Conservation (phyloP, 106 monocot species). For the Apostasia shenzhenica region DNA sequence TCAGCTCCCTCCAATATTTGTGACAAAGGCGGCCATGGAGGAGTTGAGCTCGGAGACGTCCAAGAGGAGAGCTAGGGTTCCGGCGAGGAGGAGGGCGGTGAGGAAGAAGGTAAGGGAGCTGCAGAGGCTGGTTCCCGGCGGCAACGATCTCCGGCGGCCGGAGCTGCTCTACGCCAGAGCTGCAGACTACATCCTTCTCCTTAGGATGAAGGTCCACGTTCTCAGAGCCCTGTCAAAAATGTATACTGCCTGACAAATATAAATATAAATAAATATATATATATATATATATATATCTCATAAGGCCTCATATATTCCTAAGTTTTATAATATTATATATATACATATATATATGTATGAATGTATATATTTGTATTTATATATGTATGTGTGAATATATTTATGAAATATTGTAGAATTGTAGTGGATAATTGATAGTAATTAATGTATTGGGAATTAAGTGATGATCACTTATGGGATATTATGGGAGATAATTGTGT, state of each 20-base stretch:
- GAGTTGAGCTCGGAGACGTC: background rate
- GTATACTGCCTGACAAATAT: slow-evolving; percentile 12
- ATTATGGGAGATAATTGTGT: too few species aligned
- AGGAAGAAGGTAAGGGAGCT: slow-evolving; percentile 55
- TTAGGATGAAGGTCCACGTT: slow-evolving; percentile 38
- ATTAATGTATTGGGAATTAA: too few species aligned
- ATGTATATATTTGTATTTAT: too few species aligned
- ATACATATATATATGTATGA: too few species aligned
- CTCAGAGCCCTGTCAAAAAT: slow-evolving; percentile 36
- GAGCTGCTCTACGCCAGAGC: slow-evolving; percentile 47
- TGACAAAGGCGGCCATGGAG: background rate
- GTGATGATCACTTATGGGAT: too few species aligned
- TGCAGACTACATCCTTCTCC: slow-evolving; percentile 50
- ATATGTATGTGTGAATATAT: too few species aligned
- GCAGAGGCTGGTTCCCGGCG: slow-evolving; percentile 59
- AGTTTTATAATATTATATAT: too few species aligned
- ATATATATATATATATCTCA: background rate
- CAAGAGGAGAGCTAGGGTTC: background rate
- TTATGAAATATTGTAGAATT: too few species aligned
- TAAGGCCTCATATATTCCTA: too few species aligned
- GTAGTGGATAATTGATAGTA: too few species aligned
- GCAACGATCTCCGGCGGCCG: slow-evolving; percentile 20
- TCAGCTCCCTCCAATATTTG: background rate
- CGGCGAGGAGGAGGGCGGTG: slow-evolving; percentile 9
- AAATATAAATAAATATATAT: background rate